Evolutionary conservation across 2,329 filamentous ascomycete genomes (phyloP).

Genomic region (Talaromyces verruculosus): DNA sequence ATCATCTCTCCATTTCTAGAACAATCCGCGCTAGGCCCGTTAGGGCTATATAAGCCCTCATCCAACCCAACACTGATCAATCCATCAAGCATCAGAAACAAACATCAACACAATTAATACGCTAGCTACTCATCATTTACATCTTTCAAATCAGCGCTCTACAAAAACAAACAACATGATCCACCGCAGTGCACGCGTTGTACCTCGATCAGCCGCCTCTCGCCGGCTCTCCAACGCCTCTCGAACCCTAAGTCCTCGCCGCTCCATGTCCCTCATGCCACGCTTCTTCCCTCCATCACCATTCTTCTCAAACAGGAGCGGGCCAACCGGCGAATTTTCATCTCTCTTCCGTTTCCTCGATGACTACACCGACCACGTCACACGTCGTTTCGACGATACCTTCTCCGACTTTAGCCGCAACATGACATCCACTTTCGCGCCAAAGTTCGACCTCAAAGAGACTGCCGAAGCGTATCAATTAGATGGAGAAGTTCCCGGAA

Average conservation of each 20-base stretch:
- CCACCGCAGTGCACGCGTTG: neutral
- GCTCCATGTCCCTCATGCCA: slow-evolving; percentile 12
- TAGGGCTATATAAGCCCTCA: slow-evolving; percentile 11
- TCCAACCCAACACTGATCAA: neutral
- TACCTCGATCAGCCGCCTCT: slow-evolving; percentile 7
- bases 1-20: slow-evolving; percentile 2
- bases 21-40: slow-evolving; percentile 2
- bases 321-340: slow-evolving; percentile 38
- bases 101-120: neutral
- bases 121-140: neutral
- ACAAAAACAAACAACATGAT: neutral
- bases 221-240: slow-evolving; percentile 10
- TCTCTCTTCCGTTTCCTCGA: slow-evolving; percentile 51
- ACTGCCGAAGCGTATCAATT: slow-evolving; percentile 46
- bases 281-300: slow-evolving; percentile 13
- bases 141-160: neutral
- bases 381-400: slow-evolving; percentile 22
- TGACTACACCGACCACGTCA: slow-evolving; percentile 43
- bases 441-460: slow-evolving; percentile 51
- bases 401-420: slow-evolving; percentile 24
- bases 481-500: slow-evolving; percentile 51
- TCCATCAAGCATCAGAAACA: neutral
- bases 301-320: neutral
- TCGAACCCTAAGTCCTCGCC: neutral
- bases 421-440: slow-evolving; percentile 38